These are phyloP conservation scores for Dionaea muscipula DNA, from an alignment of 179 eudicot genomes.

Conservation along the genomic window DNA sequence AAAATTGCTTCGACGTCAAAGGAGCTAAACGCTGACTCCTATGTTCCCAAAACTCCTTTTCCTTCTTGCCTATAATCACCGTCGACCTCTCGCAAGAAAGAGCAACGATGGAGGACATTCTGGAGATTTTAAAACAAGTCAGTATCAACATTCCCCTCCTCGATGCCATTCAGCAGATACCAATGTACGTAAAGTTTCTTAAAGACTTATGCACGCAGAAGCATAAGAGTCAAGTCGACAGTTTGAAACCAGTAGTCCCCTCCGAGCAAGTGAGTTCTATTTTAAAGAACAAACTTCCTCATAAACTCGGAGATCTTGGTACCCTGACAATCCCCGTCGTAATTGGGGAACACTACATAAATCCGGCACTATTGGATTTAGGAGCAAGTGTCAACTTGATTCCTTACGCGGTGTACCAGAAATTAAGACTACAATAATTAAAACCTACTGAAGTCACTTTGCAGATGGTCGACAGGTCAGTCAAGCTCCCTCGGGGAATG, in stretches of 20 bases:
- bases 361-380: not conserved
- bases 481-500: constrained; percentile 7
- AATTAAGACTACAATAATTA: not conserved
- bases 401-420: not conserved
- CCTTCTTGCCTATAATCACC: too few relatives aligned
- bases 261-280: constrained; percentile 4
- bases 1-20: too few relatives aligned
- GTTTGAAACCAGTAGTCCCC: not conserved
- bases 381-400: constrained; percentile 9
- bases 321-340: constrained; percentile 5
- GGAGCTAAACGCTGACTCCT: too few relatives aligned
- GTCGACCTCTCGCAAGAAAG: too few relatives aligned
- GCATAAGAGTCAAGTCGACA: not conserved
- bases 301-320: constrained; percentile 7
- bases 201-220: constrained; percentile 8
- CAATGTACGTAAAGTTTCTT: constrained; percentile 2
- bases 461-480: constrained; percentile 3
- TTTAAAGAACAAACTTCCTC: constrained; percentile 5
- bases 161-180: not conserved
- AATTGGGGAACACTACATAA: not conserved
- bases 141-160: constrained; percentile 2
- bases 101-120: too few relatives aligned
- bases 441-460: not conserved
- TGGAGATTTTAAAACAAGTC: constrained; percentile 1
- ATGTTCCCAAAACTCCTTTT: too few relatives aligned